These are phyloP conservation scores for Stephania cephalantha DNA, from an alignment of 164 flowering plant species.

Conservation along the genomic window DNA sequence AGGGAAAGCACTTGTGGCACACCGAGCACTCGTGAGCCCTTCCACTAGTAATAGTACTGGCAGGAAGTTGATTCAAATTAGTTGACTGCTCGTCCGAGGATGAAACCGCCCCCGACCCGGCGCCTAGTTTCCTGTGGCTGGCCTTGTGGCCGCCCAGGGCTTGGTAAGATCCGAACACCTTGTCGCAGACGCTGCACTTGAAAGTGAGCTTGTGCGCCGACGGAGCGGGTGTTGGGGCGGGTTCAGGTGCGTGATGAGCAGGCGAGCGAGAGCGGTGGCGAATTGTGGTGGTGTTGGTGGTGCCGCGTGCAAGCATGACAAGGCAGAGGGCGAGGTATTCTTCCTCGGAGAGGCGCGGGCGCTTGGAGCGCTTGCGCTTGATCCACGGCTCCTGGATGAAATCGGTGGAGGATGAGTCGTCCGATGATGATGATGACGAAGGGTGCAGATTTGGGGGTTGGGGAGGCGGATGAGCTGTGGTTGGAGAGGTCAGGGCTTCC, in stretches of 20 bases:
- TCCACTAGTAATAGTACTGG: background rate
- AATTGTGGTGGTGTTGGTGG: background rate
- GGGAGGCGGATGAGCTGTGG: conserved; percentile 8
- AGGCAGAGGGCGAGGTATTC: conserved; percentile 58
- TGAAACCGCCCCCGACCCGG: conserved; percentile 6
- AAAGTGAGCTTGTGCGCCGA: conserved; percentile 19
- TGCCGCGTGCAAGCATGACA: conserved; percentile 55
- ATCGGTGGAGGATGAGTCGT: background rate
- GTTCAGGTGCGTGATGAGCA: background rate
- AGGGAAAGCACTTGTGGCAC: conserved; percentile 43
- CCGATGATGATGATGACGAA: background rate
- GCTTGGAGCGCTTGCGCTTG: conserved; percentile 54
- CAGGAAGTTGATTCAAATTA: too few species aligned
- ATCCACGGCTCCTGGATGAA: conserved; percentile 35
- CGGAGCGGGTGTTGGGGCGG: background rate
- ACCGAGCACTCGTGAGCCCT: conserved; percentile 50
- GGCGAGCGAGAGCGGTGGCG: too few species aligned
- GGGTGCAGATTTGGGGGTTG: conserved; percentile 12
- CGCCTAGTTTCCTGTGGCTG: conserved; percentile 58
- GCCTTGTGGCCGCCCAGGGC: conserved; percentile 93
- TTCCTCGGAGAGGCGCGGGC: conserved; percentile 33
- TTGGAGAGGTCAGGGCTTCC: conserved; percentile 43
- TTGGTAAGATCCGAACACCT: conserved; percentile 65
- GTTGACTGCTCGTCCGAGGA: background rate
- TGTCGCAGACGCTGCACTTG: conserved; percentile 64